Base-by-base conservation (phyloP, 129 eudicot genomes). In the Saussurea involucrata region DNA sequence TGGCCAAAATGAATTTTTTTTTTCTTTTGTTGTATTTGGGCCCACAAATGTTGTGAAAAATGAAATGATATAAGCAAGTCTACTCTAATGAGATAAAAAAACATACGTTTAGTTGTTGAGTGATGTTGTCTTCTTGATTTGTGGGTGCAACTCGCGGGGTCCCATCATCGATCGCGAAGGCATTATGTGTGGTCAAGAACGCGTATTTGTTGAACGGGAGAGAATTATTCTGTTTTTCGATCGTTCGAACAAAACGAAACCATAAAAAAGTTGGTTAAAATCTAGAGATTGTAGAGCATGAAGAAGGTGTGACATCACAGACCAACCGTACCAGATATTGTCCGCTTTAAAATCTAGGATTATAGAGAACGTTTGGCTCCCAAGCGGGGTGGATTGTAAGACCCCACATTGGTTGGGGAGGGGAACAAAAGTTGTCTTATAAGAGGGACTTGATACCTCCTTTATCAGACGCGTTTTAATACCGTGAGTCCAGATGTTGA, bases 161-260 rank as follows among this genome's bases (percentile, higher is more conserved):
- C 66, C 91, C 91, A 53, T 86, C 86, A 5, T 89, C 96, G 66
- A 91, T 94, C 0, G 98, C 97, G 22, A 76, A 94, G 20, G 98
- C 76, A 53, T 94, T 94, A 72, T 94, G 98, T 22, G 97, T 91
- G 21, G 98, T 91, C 86, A 94, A 85, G 75, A 87, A 94, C 13
- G 97, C 86, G 68, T 94, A 94, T 68, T 91, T 91, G 90, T 94
- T 94, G 90, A 91, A 94, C 40, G 98, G 97, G 4, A 94, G 82
- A 20, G 98, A 85, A 76, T 87, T 77, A 18, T 83, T 83, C 86
- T 83, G 79, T 83, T 83, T 20, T 77, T n/a, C 66, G 60, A 42
- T 40, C 72, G 42, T 68, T 20, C 25, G 55, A 67, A 80, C 49
- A 63, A 63, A 61, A 40, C 22, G 37, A 24, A 53, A 8, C 22